Base-by-base conservation (phyloP, 176 grass and related monocot genomes). In the Phragmites australis region DNA sequence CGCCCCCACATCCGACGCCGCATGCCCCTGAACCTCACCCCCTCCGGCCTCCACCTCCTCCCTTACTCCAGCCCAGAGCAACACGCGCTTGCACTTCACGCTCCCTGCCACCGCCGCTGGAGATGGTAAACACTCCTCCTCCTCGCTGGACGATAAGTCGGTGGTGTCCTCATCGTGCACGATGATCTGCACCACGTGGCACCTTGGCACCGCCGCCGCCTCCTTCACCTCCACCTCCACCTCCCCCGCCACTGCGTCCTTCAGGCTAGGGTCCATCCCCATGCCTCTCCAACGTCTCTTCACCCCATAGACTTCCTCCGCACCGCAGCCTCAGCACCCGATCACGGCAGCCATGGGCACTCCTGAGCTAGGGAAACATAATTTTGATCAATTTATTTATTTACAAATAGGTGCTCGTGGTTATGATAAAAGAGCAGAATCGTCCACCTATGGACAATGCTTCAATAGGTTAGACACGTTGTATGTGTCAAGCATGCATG, bases 131-230 rank as follows among this genome's bases (percentile, higher is more conserved):
- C 39, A 2, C 2, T 14, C 39, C 52, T 2, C 87, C 1, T 83
- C 90, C 62, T 93, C 91, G 18, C 83, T 79, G 6, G 84, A 87
- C 1, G 93, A 94, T 11, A 86, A 90, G 29, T 97, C 93, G 8
- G 93, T 97, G 18, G 88, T 90, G 7, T 97, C 93, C 9, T 84
- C 93, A 23, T 97, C 93, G 7, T 65, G 75, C 18, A 88, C 67
- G 34, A 68, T 57, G 53, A 97, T 81, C 8, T 90, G 82, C 85
- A 93, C 23, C 44, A 97, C 22, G 8, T 69, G 63, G 21, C 70
- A 26, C 14, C 44, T 3, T 26, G 41, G 8, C 56, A 15, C 6
- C 30, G 19, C 45, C 56, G 11, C 31, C 44, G 11, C 53, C 45
- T 16, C 46, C 18, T 37, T 75, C 23, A 34, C 34, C 13, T 4